phyloP scores from a whole-genome alignment of 2,329 filamentous ascomycete genomes.

The Stemphylium lycopersici region DNA sequence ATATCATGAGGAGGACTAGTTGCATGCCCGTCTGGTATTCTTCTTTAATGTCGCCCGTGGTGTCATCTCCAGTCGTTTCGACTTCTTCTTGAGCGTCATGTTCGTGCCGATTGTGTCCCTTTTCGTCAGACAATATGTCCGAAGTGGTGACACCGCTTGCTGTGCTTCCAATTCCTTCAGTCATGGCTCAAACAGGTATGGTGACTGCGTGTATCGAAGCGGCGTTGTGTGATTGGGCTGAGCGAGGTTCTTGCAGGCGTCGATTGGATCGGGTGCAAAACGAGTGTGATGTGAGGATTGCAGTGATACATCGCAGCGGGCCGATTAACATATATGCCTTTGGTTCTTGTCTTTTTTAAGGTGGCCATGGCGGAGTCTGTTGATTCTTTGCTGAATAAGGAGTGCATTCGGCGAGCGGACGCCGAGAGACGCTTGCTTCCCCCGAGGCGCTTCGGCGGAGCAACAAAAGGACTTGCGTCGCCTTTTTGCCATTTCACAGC shows the following conservation, averaged over 20 bases:
- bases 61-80: background rate
- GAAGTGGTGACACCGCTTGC: background rate
- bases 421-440: background rate
- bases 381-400: background rate
- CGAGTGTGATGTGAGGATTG: no score
- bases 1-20: background rate
- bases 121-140: background rate
- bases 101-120: background rate
- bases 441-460: background rate
- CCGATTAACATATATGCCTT: no score
- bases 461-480: background rate
- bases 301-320: no score
- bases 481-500: background rate
- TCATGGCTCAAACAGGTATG: background rate
- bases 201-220: no score
- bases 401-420: background rate
- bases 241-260: no score
- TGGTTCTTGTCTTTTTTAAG: background rate
- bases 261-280: no score
- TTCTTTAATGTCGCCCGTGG: background rate
- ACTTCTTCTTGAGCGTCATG: background rate
- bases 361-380: background rate
- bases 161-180: background rate
- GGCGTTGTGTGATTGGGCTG: no score
- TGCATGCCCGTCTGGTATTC: slow-evolving; percentile 1